These are phyloP conservation scores for Calonectria pseudoturangicola DNA, from an alignment of 2,329 filamentous ascomycete species.

Conservation along the genomic window DNA sequence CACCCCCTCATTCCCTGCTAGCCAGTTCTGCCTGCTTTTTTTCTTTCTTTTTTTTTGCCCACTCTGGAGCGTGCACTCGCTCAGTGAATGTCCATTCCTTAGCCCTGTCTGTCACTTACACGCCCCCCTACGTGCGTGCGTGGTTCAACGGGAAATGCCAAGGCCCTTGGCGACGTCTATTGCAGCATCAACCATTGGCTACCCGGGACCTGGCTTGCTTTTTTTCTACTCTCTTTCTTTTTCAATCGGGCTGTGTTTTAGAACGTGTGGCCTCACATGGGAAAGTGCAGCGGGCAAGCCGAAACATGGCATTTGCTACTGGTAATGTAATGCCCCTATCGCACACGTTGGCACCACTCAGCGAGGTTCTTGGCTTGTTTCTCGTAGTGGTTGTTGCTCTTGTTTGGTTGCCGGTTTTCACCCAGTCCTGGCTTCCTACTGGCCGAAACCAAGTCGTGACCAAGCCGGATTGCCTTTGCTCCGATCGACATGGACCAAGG, in stretches of 20 bases:
- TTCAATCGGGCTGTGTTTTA: conserved; percentile 3
- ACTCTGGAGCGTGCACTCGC: background rate
- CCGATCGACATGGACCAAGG: conserved; percentile 16
- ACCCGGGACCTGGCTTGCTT: conserved; percentile 13
- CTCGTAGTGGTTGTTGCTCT: background rate
- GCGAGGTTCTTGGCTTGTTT: background rate
- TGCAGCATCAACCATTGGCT: conserved; percentile 21
- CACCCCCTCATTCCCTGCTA: conserved; percentile 11
- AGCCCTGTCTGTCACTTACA: background rate
- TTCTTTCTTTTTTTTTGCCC: background rate
- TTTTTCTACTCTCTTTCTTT: conserved; percentile 10
- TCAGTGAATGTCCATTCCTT: background rate
- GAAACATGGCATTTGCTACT: conserved; percentile 16
- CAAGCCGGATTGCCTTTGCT: conserved; percentile 9
- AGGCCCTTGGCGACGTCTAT: conserved; percentile 6
- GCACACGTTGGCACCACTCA: conserved; percentile 15
- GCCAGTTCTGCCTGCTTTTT: background rate
- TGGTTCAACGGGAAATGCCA: conserved; percentile 29
- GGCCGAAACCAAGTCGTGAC: conserved; percentile 9
- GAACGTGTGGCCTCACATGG: conserved; percentile 19
- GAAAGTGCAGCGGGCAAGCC: conserved; percentile 32
- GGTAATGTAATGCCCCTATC: background rate
- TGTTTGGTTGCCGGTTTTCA: conserved; percentile 26
- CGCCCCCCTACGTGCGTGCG: background rate
- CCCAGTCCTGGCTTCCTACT: background rate